phyloP scores from a whole-genome alignment of 768 basidiomycete species.

The Sarcodon aspratus region DNA sequence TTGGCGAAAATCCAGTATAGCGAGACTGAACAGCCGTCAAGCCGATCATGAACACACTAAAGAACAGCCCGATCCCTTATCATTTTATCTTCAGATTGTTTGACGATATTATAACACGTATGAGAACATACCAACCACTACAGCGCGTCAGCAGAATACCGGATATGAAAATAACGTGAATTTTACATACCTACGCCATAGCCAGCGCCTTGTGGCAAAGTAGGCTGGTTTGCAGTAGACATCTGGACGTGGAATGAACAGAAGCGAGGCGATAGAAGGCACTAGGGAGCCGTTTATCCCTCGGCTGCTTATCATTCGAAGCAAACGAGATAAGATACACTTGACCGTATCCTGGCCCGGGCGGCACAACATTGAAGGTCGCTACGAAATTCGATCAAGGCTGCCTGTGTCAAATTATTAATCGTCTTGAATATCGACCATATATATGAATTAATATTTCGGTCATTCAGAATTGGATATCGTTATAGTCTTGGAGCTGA shows the following conservation, averaged over 20 bases:
- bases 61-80: constrained; percentile 79
- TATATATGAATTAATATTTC: too few relatives aligned
- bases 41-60: constrained; percentile 69
- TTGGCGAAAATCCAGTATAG: constrained; percentile 74
- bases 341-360: too few relatives aligned
- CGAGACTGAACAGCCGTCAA: constrained; percentile 74
- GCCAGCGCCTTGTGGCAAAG: constrained; percentile 74
- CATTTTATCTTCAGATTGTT: not conserved
- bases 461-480: too few relatives aligned
- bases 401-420: too few relatives aligned
- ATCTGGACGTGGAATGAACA: constrained; percentile 1
- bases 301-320: too few relatives aligned
- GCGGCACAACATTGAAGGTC: too few relatives aligned
- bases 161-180: not conserved
- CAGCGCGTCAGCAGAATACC: constrained; percentile 15
- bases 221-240: constrained; percentile 17
- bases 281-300: not conserved
- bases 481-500: too few relatives aligned
- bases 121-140: constrained; percentile 32
- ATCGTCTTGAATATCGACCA: too few relatives aligned
- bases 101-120: not conserved
- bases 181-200: constrained; percentile 59
- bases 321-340: too few relatives aligned
- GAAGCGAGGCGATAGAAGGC: not conserved
- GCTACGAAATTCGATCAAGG: too few relatives aligned